Evolutionary conservation across 2,329 filamentous ascomycete species (phyloP), one percentile per base, ranked within the genome.

Genomic region (Pyrenochaeta sp.): DNA sequence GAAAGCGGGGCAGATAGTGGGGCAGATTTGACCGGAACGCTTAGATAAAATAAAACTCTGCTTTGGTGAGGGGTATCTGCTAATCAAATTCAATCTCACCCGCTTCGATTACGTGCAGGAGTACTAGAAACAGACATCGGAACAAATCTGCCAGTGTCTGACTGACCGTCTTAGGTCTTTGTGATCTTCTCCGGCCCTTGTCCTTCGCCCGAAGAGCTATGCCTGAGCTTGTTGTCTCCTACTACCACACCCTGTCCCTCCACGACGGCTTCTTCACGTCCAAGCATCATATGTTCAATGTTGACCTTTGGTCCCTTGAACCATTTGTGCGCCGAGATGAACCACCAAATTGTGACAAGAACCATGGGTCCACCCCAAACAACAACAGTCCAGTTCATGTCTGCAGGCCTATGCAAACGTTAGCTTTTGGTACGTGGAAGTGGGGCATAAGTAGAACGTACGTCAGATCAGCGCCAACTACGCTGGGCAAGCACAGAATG

Each of bases 231-330:
- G 1, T 9, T n/a, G 17, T 43, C 38, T 7, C 13, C 34, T 7
- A 34, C n/a, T 5, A n/a, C n/a, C n/a, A 18, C n/a, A 5, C 30
- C 51, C 37, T 57, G 41, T 1, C 65, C 75, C 14, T 74, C 71
- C 0, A 77, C 55, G 13, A 73, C 59, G 30, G 69, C 68, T 1
- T 62, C 72, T 3, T 69, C 67, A 3, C 57, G 47, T 5, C 74
- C 75, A 10, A 75, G 61, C 75, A 78, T 78, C 58, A 74, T 57
- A 67, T 84, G 81, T 54, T 83, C 79, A 18, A 88, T 73, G 58
- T 88, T 88, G 48, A 88, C 81, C 72, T 83, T 86, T 0, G 86
- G 85, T 0, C 86, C 86, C 58, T 82, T 85, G 69, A 88, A 89
- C 85, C 85, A 88, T 59, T 81, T 85, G 35, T 76, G 76, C 7